Evolutionary conservation across 305 asterid genomes (phyloP).

Genomic region (Rubia tinctorum): DNA sequence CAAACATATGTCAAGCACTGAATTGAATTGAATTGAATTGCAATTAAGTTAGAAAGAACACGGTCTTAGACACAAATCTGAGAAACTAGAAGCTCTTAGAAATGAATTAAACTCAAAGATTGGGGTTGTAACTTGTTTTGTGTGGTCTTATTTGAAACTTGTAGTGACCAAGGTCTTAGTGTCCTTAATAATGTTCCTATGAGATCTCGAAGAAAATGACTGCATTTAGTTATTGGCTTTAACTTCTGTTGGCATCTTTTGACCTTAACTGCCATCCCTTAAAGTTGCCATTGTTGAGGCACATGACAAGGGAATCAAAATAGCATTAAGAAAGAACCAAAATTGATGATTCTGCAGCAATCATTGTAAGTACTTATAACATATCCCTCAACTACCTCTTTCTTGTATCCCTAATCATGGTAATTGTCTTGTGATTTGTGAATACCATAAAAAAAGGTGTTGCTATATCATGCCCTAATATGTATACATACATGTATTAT

Average conservation of each 20-base stretch:
- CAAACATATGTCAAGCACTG: neutral
- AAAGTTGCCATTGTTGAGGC: conserved; percentile 2
- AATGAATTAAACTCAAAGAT: neutral
- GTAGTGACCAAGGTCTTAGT: neutral
- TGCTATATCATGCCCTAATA: too few species aligned
- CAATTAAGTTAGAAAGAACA: too few species aligned
- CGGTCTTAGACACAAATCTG: neutral
- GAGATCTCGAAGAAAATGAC: neutral
- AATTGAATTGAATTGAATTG: too few species aligned
- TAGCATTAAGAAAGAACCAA: conserved; percentile 5
- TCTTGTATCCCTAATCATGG: conserved; percentile 44
- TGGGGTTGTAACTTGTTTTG: too few species aligned
- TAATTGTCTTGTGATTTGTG: conserved; percentile 41
- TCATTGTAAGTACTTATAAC: conserved; percentile 20
- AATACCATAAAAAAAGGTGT: conserved; percentile 13
- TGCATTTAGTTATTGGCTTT: neutral
- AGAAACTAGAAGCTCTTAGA: too few species aligned
- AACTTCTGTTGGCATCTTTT: neutral
- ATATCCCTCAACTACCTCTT: conserved; percentile 27
- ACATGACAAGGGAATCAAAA: conserved; percentile 22
- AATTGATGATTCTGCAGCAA: conserved; percentile 1
- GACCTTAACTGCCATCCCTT: conserved; percentile 3
- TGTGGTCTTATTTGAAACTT: too few species aligned
- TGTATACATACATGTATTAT: too few species aligned
- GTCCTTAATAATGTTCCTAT: neutral